Base-by-base conservation (phyloP, 2,329 filamentous ascomycete species). In the Triangularia verruculosa region DNA sequence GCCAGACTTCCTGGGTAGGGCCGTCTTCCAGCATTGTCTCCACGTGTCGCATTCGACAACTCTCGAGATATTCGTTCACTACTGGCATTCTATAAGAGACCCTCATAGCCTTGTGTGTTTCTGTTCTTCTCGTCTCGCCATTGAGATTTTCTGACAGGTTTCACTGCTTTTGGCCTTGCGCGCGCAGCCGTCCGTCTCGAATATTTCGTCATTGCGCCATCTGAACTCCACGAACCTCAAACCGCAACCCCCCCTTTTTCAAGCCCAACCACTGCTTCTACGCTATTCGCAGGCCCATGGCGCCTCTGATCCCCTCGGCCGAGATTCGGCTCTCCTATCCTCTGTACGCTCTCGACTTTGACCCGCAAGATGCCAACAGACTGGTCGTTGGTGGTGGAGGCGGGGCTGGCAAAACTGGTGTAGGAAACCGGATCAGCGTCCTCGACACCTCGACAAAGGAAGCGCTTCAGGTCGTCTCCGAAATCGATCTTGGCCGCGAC, bases 371-470 rank as follows among this genome's bases (percentile, higher is more conserved):
- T 78, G 84, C 89, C 64, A 85, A 85, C 67, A 88, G 88, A 67
- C 82, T 97, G 24, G 80, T 97, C 8, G 91, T 97, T 39, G 92
- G 89, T 65, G 94, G 94, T 59, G 94, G 94, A 66, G 94, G 94
- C 68, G 94, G 94, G 58, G 88, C 91, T 68, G 88, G 90, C 57
- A 86, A 87, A 68, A 92, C 86, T 69, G 93, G 92, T 53, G 91
- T 97, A 22, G 87, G 88, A 62, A 97, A 97, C 80, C 92, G 92
- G 77, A 92, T 97, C 72, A 88, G 86, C 28, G 80, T 93, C 13
- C 82, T 96, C 67, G 88, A 94, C 74, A 83, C 88, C n/a, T 86
- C 85, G 17, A 80, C 80, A 70, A 87, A 85, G 39, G 81, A 86
- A 62, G 85, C 88, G 56, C 79, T 92, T 57, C 83, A 87, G 67